These are phyloP conservation scores for Escallonia rubra DNA, from an alignment of 129 eudicot species.

Conservation along the genomic window DNA sequence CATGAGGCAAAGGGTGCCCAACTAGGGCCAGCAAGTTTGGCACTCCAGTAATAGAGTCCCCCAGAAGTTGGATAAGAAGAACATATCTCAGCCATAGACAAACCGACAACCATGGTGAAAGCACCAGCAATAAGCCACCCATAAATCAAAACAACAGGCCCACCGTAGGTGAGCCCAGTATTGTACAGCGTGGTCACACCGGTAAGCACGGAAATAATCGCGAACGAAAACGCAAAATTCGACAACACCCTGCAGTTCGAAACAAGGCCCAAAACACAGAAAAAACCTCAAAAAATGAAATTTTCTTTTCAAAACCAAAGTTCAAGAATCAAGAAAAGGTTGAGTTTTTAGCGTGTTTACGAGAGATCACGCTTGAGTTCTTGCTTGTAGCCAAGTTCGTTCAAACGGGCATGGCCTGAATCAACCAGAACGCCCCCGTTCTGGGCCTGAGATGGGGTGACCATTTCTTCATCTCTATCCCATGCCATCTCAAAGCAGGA, in stretches of 20 bases:
- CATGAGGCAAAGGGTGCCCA: slow-evolving; percentile 99
- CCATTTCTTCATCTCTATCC: slow-evolving; percentile 10
- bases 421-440: slow-evolving; percentile 31
- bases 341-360: slow-evolving; percentile 26
- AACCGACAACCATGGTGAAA: slow-evolving; percentile 89
- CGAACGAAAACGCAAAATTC: slow-evolving; percentile 93
- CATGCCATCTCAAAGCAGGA: slow-evolving; percentile 9
- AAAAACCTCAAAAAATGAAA: neutral
- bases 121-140: slow-evolving; percentile 83
- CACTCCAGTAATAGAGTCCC: slow-evolving; percentile 98
- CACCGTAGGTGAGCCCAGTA: slow-evolving; percentile 81
- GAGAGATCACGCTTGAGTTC: slow-evolving; percentile 99
- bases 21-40: slow-evolving; percentile 86
- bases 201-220: slow-evolving; percentile 89
- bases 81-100: slow-evolving; percentile 98
- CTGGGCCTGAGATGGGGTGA: slow-evolving; percentile 15
- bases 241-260: slow-evolving; percentile 76
- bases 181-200: slow-evolving; percentile 82
- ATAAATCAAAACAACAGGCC: slow-evolving; percentile 74
- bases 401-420: slow-evolving; percentile 71
- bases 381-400: slow-evolving; percentile 85
- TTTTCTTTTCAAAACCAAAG: neutral
- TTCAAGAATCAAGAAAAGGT: neutral
- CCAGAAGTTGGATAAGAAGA: slow-evolving; percentile 98
- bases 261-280: slow-evolving; percentile 1